Evolutionary conservation across 2,329 filamentous ascomycete species (phyloP).

Genomic region (Aspergillus calidoustus): DNA sequence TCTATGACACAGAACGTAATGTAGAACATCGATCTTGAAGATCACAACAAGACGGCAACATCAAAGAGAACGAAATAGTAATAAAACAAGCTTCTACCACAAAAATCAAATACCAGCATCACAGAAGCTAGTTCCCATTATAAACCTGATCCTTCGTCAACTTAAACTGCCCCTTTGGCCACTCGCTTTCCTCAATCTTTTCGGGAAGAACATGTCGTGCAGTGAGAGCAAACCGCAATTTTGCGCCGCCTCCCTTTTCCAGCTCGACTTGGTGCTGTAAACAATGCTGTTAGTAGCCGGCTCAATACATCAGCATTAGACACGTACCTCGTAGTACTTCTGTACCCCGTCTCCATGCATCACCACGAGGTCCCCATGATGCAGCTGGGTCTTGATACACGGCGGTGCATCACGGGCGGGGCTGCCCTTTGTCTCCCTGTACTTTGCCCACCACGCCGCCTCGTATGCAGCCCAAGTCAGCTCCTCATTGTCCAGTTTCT

Average conservation of each 20-base stretch:
- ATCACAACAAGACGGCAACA: too few species aligned
- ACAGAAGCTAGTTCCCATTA: constrained; percentile 31
- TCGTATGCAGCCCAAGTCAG: constrained; percentile 31
- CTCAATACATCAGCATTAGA: not conserved
- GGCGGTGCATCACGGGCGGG: constrained; percentile 32
- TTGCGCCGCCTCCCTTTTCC: constrained; percentile 22
- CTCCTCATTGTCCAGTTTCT: constrained; percentile 20
- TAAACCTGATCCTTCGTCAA: constrained; percentile 34
- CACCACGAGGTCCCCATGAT: constrained; percentile 62
- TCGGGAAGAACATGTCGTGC: constrained; percentile 39
- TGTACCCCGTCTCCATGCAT: constrained; percentile 62
- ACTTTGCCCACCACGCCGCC: constrained; percentile 28
- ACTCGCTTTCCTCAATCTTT: constrained; percentile 26
- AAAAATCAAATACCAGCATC: not conserved
- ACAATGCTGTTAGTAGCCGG: not conserved
- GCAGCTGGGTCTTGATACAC: constrained; percentile 52
- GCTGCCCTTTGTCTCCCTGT: constrained; percentile 13
- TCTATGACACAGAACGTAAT: too few species aligned
- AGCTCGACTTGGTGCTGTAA: constrained; percentile 38
- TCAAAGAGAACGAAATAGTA: not conserved
- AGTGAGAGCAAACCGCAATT: constrained; percentile 43
- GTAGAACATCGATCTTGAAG: too few species aligned
- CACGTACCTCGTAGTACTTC: constrained; percentile 56
- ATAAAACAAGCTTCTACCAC: not conserved
- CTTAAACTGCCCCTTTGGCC: constrained; percentile 34